Conservation (phyloP, 345 rosid genomes). For the Hibiscus trionum region DNA sequence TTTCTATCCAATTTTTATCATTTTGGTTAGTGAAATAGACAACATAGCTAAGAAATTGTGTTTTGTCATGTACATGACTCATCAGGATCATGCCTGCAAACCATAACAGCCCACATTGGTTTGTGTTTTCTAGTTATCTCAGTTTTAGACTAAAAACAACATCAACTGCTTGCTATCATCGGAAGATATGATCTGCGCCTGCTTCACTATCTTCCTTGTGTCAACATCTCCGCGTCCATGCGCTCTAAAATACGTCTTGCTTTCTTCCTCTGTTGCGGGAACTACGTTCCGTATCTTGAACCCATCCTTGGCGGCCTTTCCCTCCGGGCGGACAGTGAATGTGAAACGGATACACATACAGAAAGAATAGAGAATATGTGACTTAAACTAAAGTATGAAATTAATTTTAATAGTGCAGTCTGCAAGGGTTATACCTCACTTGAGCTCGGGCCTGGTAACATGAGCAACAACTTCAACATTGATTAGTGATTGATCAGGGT, state of each 20-base stretch:
- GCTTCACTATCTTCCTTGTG: slow-evolving; percentile 47
- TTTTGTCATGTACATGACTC: not conserved
- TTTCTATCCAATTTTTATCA: too few species aligned
- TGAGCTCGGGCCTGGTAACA: slow-evolving; percentile 87
- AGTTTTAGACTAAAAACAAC: not conserved
- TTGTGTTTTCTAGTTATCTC: not conserved
- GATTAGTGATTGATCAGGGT: slow-evolving; percentile 62
- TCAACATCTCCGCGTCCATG: slow-evolving; percentile 77
- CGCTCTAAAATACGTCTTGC: slow-evolving; percentile 71
- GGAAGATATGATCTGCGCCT: slow-evolving; percentile 20
- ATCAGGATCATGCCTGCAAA: not conserved
- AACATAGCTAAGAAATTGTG: not conserved
- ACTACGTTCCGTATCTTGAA: slow-evolving; percentile 71
- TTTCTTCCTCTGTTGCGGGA: slow-evolving; percentile 81
- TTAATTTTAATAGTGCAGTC: not conserved
- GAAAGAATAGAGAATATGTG: not conserved
- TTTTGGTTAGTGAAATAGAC: not conserved
- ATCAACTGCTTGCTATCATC: not conserved
- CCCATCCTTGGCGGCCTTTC: slow-evolving; percentile 62
- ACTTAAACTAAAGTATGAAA: not conserved
- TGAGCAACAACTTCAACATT: slow-evolving; percentile 92
- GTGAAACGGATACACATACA: slow-evolving; percentile 51
- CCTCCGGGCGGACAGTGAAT: slow-evolving; percentile 69
- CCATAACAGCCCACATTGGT: slow-evolving; percentile 28
- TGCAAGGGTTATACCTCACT: slow-evolving; percentile 51